Evolutionary conservation across 371 early-diverging fungal genomes (phyloP).

Genomic region (Phascolomyces articulosus): DNA sequence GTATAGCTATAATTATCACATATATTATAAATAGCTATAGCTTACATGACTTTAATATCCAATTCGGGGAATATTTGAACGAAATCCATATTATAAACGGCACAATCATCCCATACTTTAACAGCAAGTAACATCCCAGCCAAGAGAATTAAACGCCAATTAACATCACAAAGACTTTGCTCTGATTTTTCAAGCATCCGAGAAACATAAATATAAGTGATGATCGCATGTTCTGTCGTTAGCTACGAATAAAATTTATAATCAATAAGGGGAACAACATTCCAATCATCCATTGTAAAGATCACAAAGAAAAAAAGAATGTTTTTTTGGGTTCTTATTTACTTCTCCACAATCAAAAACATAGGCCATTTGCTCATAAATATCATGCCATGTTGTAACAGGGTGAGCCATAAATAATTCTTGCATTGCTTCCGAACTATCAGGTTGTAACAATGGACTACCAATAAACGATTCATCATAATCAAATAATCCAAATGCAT

Average conservation of each 20-base stretch:
- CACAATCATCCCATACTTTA: constrained; percentile 91
- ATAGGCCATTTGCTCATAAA: constrained; percentile 42
- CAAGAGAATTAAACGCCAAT: constrained; percentile 77
- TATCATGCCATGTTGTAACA: constrained; percentile 35
- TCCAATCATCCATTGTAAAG: neutral
- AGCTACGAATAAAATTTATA: constrained; percentile 35
- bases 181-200: constrained; percentile 68
- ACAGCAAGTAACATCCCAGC: constrained; percentile 72
- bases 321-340: constrained; percentile 14
- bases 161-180: constrained; percentile 65
- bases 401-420: constrained; percentile 19
- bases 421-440: constrained; percentile 5
- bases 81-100: constrained; percentile 86
- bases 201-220: constrained; percentile 74
- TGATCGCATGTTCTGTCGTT: constrained; percentile 72
- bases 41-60: constrained; percentile 28
- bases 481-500: constrained; percentile 26
- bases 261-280: neutral
- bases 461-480: constrained; percentile 31
- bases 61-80: constrained; percentile 76
- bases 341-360: constrained; percentile 61
- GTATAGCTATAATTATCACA: neutral
- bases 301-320: too few relatives aligned
- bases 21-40: neutral
- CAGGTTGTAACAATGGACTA: constrained; percentile 17